Conservation (phyloP, 768 basidiomycete species). For the Dacryopinax primogenitus region DNA sequence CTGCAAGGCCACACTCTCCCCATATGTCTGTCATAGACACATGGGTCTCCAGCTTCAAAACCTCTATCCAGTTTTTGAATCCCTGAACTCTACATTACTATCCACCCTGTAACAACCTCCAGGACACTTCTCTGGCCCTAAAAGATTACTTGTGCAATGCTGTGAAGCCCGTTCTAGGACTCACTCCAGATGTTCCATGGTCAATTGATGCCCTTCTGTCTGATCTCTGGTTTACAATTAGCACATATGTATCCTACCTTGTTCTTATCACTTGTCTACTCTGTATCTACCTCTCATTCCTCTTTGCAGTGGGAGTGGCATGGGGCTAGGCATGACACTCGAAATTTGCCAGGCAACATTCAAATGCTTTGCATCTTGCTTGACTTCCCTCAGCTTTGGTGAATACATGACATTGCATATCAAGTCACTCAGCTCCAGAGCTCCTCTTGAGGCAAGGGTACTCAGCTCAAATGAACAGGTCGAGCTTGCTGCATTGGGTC, state of each 20-base stretch:
- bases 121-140: neutral
- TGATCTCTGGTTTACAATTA: neutral
- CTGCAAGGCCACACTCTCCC: no score
- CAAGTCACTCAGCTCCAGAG: neutral
- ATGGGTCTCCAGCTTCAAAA: no score
- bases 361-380: neutral
- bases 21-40: no score
- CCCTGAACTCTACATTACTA: neutral
- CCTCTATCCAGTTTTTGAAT: neutral
- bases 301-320: neutral
- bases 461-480: neutral
- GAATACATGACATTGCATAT: neutral
- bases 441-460: neutral
- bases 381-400: neutral
- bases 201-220: neutral
- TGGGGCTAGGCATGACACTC: neutral
- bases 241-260: neutral
- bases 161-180: neutral
- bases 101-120: neutral
- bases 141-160: neutral
- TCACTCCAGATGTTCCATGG: neutral
- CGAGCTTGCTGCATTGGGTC: neutral
- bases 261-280: neutral
- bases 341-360: neutral
- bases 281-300: neutral